Conservation (phyloP, 306 rosid species). For the Pueraria montana region DNA sequence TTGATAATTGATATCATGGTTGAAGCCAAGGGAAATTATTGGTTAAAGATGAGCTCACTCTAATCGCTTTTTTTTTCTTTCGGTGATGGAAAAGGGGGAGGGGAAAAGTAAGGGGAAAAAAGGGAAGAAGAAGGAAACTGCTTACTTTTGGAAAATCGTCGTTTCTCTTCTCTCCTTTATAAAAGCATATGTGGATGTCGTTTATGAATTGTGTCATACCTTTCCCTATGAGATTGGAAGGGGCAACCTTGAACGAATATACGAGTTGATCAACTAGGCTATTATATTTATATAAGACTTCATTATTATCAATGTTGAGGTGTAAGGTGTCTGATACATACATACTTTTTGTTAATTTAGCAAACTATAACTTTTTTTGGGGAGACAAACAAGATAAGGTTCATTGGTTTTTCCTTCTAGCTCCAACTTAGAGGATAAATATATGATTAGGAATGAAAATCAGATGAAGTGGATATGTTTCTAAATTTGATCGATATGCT, state of each 20-base stretch:
- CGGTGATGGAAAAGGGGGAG: conserved; percentile 31
- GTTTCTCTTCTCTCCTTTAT: conserved; percentile 51
- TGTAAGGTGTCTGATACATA: conserved; percentile 4
- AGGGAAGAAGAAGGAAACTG: conserved; percentile 21
- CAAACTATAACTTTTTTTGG: not conserved
- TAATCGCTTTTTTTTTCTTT: conserved; percentile 42
- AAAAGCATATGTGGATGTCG: conserved; percentile 49
- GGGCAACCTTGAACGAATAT: conserved; percentile 21
- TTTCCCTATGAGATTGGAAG: conserved; percentile 55
- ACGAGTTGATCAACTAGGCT: conserved; percentile 26
- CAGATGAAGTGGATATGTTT: not conserved
- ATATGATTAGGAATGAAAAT: not conserved
- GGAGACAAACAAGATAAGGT: conserved; percentile 48
- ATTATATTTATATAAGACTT: conserved; percentile 21
- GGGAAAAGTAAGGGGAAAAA: not conserved
- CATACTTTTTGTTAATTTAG: conserved; percentile 21
- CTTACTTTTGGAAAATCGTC: conserved; percentile 39
- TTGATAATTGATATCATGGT: conserved; percentile 38
- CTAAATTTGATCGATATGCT: not conserved
- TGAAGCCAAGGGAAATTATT: conserved; percentile 38
- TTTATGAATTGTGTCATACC: conserved; percentile 37
- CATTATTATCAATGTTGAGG: conserved; percentile 40
- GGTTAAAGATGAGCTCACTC: conserved; percentile 46
- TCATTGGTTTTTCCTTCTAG: not conserved
- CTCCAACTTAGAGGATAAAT: not conserved